Evolutionary conservation across 495 filamentous ascomycete genomes (phyloP), one percentile per base, ranked within the genome.

Genomic region (Massariosphaeria phaeospora): DNA sequence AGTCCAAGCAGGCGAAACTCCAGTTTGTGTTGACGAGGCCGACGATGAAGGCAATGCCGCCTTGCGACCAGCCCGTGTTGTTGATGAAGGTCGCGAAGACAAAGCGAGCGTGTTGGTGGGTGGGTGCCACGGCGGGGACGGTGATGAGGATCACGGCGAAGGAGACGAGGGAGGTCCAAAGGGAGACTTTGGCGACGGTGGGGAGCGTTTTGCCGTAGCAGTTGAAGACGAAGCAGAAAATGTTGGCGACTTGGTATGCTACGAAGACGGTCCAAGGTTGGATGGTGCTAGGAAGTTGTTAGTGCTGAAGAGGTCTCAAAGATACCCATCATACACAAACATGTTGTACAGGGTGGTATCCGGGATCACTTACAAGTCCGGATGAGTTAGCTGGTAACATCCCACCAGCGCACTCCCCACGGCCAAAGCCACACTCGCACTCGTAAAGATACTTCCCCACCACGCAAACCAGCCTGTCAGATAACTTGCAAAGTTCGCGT

Each of bases 11-110:
- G 26, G 77, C 73, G 57, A 84, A 83, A 46, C 73, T 72, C 74
- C 76, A 84, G 56, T 82, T 82, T 17, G 77, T 73, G 62, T 81
- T 81, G 57, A 83, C 76, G 18, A 84, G 68, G 11, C 82, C 82
- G 27, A 81, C 74, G 42, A 85, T 82, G 67, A 84, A 84, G n/a
- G 79, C 80, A 48, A 84, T 83, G 11, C 73, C 79, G 44, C 76
- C 73, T 10, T 71, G 67, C 13, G 66, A 56, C 82, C 81, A 85
- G 12, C 82, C 81, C 1, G 81, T 83, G 46, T 76, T 73, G 60
- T 85, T 84, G 64, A 78, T 72, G 61, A 81, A 84, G 47, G 71
- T 76, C 3, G 74, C 75, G 56, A 84, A 84, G 39, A 84, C 81
- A 61, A 82, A 84, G 23, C 72, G 69, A 23, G 78, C 73, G 18